Evolutionary conservation across 345 rosid species (phyloP), one percentile per base, ranked within the genome.

Genomic region (Mercurialis annua): DNA sequence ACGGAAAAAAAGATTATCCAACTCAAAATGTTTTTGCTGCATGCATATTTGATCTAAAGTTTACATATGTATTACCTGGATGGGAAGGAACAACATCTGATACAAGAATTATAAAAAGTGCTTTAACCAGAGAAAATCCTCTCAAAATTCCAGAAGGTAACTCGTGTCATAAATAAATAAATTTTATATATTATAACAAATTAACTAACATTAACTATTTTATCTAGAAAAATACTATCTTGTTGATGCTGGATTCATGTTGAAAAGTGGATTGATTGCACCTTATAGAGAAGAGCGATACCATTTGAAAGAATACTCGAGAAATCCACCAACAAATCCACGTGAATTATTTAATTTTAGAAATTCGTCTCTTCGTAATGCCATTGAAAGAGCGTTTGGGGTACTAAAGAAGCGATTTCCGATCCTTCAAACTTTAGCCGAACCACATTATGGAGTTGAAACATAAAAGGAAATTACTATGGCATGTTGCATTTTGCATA

Each of bases 241-340:
- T 53, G 33, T 53, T 53, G 16, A 53, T 53, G 58, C 2, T 26
- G 33, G 17, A 10, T 53, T 53, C 58, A 53, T 53, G 33, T 53
- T 26, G 33, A 26, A 6, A 27, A 24, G 31, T 53, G 33, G 3
- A 27, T 27, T 53, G 3, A 53, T 24, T 0, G 12, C 33, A 24
- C 58, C 55, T 50, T 50, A 21, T 50, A 50, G 55, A 21, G 55
- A 27, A 50, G 55, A 50, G 27, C 27, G 55, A 4, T 53, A 53
- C 26, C 58, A 24, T 15, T 53, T 53, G 33, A 53, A 53, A 53
- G 58, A 53, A 18, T 53, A 53, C 10, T 53, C 54, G 15, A 46
- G 11, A 17, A 46, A 49, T 49, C 26, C 26, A 6, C 2, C 2
- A 49, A 18, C 21, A 18, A 49, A 1, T 49, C 2, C 54, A 17